phyloP scores from a whole-genome alignment of 768 basidiomycete genomes.

The Sistotremastrum suecicum region DNA sequence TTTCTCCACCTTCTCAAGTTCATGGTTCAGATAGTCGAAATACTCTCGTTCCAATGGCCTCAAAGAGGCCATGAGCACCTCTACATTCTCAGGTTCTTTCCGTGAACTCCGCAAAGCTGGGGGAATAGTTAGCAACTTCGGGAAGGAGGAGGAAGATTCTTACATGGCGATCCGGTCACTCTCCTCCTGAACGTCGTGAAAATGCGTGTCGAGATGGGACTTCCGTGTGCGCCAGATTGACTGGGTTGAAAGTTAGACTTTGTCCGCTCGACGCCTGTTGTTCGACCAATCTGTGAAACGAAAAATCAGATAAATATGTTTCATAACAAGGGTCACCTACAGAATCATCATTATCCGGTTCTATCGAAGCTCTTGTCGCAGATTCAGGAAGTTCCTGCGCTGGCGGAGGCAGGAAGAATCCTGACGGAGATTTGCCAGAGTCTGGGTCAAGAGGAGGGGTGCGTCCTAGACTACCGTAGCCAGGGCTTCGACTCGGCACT shows the following conservation, averaged over 20 bases:
- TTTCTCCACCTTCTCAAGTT: constrained; percentile 72
- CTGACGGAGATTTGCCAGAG: not conserved
- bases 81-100: not conserved
- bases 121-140: constrained; percentile 8
- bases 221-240: constrained; percentile 8
- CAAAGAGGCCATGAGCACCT: constrained; percentile 36
- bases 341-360: no score
- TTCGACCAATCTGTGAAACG: no score
- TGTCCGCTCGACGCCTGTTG: no score
- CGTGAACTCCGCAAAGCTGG: constrained; percentile 22
- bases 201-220: constrained; percentile 12
- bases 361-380: no score
- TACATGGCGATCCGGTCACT: constrained; percentile 8
- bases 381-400: no score
- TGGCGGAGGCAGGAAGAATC: no score
- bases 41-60: constrained; percentile 52
- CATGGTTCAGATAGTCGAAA: constrained; percentile 60
- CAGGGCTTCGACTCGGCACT: not conserved
- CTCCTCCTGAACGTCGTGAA: constrained; percentile 10
- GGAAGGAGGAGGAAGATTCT: not conserved
- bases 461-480: constrained; percentile 8
- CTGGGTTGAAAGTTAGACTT: no score
- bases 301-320: no score
- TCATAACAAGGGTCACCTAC: no score
- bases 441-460: constrained; percentile 2